A percentile compares a stretch with the other conserved stretches of the same genome.
Evolutionary conservation across 305 asterid species (phyloP).

Genomic region (Rubia peregrina): DNA sequence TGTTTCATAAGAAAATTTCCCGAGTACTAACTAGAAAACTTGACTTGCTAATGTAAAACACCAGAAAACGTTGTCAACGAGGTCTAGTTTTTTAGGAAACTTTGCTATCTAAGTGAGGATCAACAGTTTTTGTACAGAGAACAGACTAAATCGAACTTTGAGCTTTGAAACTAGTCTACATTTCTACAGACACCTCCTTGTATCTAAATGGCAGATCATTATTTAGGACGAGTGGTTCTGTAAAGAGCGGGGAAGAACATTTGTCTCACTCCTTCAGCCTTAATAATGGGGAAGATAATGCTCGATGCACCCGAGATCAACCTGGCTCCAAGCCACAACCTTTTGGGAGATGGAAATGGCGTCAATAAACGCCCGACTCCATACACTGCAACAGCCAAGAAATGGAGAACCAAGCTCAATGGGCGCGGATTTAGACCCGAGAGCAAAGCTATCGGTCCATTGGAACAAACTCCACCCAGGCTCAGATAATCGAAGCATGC

Average conservation of each 20-base stretch:
- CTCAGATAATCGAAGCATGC: constrained; percentile 47
- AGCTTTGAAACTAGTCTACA: not conserved
- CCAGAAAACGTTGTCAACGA: too few species aligned
- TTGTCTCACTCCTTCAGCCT: constrained; percentile 68
- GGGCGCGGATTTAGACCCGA: constrained; percentile 45
- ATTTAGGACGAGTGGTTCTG: constrained; percentile 48
- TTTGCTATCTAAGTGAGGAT: too few species aligned
- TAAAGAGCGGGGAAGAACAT: constrained; percentile 75
- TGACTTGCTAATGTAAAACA: too few species aligned
- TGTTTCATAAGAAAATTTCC: too few species aligned
- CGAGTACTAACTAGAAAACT: too few species aligned
- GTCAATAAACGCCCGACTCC: constrained; percentile 41
- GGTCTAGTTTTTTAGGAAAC: too few species aligned
- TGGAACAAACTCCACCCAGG: constrained; percentile 45
- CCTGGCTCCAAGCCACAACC: constrained; percentile 43
- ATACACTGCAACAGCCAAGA: constrained; percentile 40
- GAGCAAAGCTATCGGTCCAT: constrained; percentile 43
- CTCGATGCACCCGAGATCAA: constrained; percentile 52
- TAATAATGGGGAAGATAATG: constrained; percentile 73
- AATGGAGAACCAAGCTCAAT: constrained; percentile 38
- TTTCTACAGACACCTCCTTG: not conserved
- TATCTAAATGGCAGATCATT: not conserved
- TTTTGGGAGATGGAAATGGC: constrained; percentile 44
- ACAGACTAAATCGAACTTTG: not conserved
- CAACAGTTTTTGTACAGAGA: too few species aligned